Conservation (phyloP, 1,139 yeast species). For the Debaryomycetaceae sp. region DNA sequence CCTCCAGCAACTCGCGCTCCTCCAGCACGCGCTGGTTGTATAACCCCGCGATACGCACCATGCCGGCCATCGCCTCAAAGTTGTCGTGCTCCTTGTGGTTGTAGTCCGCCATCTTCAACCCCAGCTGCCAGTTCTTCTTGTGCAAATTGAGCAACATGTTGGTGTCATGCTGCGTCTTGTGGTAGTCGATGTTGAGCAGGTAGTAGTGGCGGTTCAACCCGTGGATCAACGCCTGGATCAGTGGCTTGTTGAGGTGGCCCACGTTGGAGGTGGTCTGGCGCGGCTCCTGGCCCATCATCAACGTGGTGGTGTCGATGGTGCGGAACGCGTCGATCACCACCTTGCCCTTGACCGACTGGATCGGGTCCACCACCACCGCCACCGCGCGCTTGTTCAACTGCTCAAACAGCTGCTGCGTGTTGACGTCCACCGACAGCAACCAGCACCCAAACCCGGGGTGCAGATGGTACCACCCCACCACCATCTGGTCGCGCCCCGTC, state of each 20-base stretch:
- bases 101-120: constrained; percentile 75
- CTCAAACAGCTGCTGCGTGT: constrained; percentile 95
- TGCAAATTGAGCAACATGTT: constrained; percentile 92
- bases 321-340: constrained; percentile 99
- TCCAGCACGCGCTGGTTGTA: constrained; percentile 90
- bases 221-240: constrained; percentile 94
- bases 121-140: constrained; percentile 95
- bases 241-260: constrained; percentile 95
- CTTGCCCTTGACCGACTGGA: constrained; percentile 96
- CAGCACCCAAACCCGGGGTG: constrained; percentile 99
- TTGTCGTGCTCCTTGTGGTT: constrained; percentile 74
- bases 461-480: constrained; percentile 99
- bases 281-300: constrained; percentile 97
- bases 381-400: constrained; percentile 93
- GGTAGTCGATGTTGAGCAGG: constrained; percentile 90
- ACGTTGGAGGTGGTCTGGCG: constrained; percentile 96
- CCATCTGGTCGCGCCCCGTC: constrained; percentile 98
- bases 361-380: constrained; percentile 97
- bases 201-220: constrained; percentile 97
- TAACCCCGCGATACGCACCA: constrained; percentile 88
- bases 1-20: constrained; percentile 75
- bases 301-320: constrained; percentile 79
- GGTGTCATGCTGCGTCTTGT: constrained; percentile 88
- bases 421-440: constrained; percentile 95
- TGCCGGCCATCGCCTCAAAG: constrained; percentile 63